Base-by-base conservation (phyloP, 148 eudicot genomes). In the Mesembryanthemum crystallinum region DNA sequence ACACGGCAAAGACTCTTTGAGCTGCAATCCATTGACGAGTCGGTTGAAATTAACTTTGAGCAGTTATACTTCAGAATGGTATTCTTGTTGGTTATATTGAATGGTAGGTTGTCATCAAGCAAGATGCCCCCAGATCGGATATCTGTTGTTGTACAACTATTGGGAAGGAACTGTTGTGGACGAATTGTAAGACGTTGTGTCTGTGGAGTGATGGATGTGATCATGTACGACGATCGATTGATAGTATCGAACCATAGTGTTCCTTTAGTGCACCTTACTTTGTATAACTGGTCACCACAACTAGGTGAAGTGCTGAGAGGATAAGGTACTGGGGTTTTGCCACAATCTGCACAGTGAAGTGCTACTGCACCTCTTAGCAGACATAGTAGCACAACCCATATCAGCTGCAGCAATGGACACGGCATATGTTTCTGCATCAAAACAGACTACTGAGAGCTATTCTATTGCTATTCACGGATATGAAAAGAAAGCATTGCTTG, bases 211-310 rank as follows among this genome's bases (percentile, higher is more conserved):
- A 89, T 58, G 42, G 88, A 84, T 13, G 83, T 71, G 67, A 89
- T 76, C 42, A 77, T 18, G 66, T 89, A 86, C 0, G 87, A 85
- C 7, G 86, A 75, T 20, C 74, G 68, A 5, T 79, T 76, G 21
- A 73, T 72, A n/a, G 89, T 69, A 7, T 79, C 84, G 45, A 89
- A 67, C 80, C 80, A 83, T 5, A 89, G 81, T 4, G 67, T 83
- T 28, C 80, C 85, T 6, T 42, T 59, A 42, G 57, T 71, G 78
- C 92, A 88, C 70, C 80, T 51, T 11, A 88, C 73, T 72, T 84
- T 88, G 80, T 88, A 86, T 30, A 79, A 52, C 47, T 75, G 88
- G 70, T 88, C 84, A 21, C 92, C 92, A 51, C 89, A 86, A 42
- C 61, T 66, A 0, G 83, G 73, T 20, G 73, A 76, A 1, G 85